Evolutionary conservation across 805 yeast genomes (phyloP), one percentile per base, ranked within the genome.

Genomic region (Helenozyma rhizophorensis): DNA sequence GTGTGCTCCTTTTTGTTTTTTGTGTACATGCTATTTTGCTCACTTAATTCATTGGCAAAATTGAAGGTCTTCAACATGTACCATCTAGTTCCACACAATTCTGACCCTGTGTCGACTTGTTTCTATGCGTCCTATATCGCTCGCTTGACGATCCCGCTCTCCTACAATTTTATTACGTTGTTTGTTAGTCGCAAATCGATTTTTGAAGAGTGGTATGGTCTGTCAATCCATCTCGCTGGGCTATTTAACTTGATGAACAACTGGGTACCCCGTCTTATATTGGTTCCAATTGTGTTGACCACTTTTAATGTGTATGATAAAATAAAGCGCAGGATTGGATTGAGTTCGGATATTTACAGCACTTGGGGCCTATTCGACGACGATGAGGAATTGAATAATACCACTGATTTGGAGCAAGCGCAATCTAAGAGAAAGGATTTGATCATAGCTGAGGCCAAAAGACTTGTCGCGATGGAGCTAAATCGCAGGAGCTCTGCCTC

Each of bases 81-180:
- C 53, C 88, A 83, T 40, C 67, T 86, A 37, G 87, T 83, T 10
- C 77, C 80, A 13, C 71, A 70, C 41, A 72, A 78, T 33, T 80
- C 90, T 0, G 90, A 82, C 51, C 81, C 85, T 0, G 82, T 84
- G 0, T 78, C 86, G 11, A 72, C 83, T 14, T 69, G 85, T 21
- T 86, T 85, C 52, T 86, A 83, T 54, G 77, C 88, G 14, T 81
- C 83, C 48, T 85, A 86, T 48, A 78, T 85, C 13, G 82, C 89
- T 32, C 76, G 95, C 42, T 63, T 86, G 52, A 83, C 95, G 0
- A 79, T 86, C 9, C 95, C 95, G 9, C 64, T 86, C 41, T 77
- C 85, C 16, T 86, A 82, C 59, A 86, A 86, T 57, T 86, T 83
- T 51, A 56, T 85, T 36, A 82, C 83, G 31, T 62, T 86, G 33